These are phyloP conservation scores for Coemansia sp. DNA, from an alignment of 192 early-diverging fungal species.

Conservation along the genomic window DNA sequence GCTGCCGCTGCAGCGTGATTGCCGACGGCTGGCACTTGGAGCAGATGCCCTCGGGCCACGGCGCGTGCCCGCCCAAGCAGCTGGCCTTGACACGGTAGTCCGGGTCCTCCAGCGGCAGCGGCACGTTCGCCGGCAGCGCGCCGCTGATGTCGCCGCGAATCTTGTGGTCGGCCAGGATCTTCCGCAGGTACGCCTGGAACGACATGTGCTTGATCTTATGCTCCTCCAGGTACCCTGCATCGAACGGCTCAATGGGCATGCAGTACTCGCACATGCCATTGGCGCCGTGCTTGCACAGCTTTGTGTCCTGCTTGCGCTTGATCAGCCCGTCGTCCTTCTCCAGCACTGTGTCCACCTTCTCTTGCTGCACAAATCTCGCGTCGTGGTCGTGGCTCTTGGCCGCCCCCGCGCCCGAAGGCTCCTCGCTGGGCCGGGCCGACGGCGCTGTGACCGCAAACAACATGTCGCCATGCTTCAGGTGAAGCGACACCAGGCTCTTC, in stretches of 20 bases:
- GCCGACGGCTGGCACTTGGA: slow-evolving; percentile 96
- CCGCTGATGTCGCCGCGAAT: slow-evolving; percentile 46
- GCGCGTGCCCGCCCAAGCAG: slow-evolving; percentile 75
- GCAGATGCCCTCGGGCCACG: slow-evolving; percentile 94
- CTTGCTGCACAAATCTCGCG: slow-evolving; percentile 45
- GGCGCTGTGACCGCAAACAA: slow-evolving; percentile 24
- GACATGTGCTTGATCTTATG: slow-evolving; percentile 98
- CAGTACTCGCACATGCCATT: slow-evolving; percentile 44
- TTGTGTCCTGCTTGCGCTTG: slow-evolving; percentile 65
- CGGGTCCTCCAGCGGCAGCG: slow-evolving; percentile 83
- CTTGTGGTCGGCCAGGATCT: slow-evolving; percentile 66
- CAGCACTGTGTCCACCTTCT: slow-evolving; percentile 73
- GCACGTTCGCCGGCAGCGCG: slow-evolving; percentile 45
- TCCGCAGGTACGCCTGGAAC: slow-evolving; percentile 84
- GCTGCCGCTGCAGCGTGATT: slow-evolving; percentile 81
- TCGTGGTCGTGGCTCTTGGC: not conserved
- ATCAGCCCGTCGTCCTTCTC: slow-evolving; percentile 81
- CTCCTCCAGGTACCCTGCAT: slow-evolving; percentile 75
- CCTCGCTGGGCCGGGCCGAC: slow-evolving; percentile 23
- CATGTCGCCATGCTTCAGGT: slow-evolving; percentile 41
- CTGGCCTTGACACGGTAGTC: slow-evolving; percentile 70
- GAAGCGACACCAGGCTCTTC: slow-evolving; percentile 20
- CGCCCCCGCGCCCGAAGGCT: not conserved
- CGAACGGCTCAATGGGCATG: slow-evolving; percentile 68
- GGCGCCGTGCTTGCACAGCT: slow-evolving; percentile 58